A percentile compares a stretch with the other conserved stretches of the same genome.
Evolutionary conservation across 768 basidiomycete genomes (phyloP).

Genomic region (Neoboletus subvelutipes): DNA sequence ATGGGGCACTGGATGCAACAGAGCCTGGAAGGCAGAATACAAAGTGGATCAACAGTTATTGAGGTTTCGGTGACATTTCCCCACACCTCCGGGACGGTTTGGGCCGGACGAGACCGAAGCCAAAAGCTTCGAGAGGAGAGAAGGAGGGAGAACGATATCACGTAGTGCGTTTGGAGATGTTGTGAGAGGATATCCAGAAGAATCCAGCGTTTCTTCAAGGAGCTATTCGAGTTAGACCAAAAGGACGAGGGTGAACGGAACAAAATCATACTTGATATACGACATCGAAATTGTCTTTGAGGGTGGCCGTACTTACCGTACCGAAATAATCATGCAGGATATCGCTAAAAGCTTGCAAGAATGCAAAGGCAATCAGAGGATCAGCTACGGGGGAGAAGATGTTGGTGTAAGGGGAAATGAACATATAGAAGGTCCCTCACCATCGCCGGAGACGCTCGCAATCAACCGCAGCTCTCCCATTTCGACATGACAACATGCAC

Average conservation of each 20-base stretch:
- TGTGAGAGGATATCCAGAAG: constrained; percentile 88
- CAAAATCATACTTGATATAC: constrained; percentile 76
- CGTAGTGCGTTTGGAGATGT: constrained; percentile 87
- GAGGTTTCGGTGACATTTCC: not conserved
- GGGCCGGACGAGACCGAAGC: constrained; percentile 33
- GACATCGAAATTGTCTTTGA: constrained; percentile 92
- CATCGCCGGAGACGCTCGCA: constrained; percentile 80
- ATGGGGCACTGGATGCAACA: constrained; percentile 37
- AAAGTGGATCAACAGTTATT: not conserved
- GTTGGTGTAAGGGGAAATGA: not conserved
- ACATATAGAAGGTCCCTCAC: constrained; percentile 38
- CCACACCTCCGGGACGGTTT: constrained; percentile 31
- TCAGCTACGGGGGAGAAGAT: constrained; percentile 56
- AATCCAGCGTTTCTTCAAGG: constrained; percentile 92
- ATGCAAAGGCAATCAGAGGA: constrained; percentile 86
- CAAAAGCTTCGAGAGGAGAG: constrained; percentile 73
- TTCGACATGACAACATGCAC: constrained; percentile 81
- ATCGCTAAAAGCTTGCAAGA: constrained; percentile 80
- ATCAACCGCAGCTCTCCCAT: constrained; percentile 74
- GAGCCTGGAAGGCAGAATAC: constrained; percentile 16
- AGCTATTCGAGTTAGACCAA: constrained; percentile 47
- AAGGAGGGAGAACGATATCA: constrained; percentile 92
- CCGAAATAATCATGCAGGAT: constrained; percentile 88
- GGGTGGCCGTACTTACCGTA: constrained; percentile 69
- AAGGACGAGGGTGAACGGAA: not conserved